phyloP scores from a whole-genome alignment of 257 asterid species.

The Scutellaria barbata region DNA sequence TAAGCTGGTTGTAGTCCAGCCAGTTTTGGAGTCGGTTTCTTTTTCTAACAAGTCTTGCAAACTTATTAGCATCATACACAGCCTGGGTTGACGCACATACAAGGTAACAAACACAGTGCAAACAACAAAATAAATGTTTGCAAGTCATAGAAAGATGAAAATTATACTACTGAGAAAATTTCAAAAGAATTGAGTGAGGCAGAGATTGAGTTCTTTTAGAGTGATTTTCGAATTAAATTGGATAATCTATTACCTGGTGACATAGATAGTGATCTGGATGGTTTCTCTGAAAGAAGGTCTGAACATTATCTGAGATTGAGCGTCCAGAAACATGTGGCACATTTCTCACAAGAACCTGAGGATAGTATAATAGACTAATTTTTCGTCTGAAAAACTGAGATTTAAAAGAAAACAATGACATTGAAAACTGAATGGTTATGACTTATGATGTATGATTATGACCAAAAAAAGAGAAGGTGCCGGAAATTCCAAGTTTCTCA shows the following conservation, averaged over 20 bases:
- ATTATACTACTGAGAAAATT: background rate
- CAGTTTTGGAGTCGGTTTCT: slow-evolving; percentile 86
- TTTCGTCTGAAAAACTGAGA: background rate
- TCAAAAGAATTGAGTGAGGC: background rate
- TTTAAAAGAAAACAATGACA: background rate
- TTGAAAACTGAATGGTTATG: slow-evolving; percentile 5
- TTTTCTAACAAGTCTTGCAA: slow-evolving; percentile 67
- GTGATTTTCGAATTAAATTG: background rate
- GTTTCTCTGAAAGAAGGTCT: slow-evolving; percentile 73
- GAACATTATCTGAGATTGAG: slow-evolving; percentile 72
- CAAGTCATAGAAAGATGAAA: slow-evolving; percentile 24
- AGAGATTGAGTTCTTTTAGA: background rate
- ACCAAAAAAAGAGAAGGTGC: background rate
- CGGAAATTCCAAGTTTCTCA: no score
- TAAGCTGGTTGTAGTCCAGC: slow-evolving; percentile 92
- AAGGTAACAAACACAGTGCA: no score
- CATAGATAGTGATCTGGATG: slow-evolving; percentile 90
- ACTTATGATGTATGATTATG: background rate
- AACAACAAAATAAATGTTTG: slow-evolving; percentile 2
- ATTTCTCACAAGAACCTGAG: slow-evolving; percentile 91
- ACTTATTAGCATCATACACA: slow-evolving; percentile 87
- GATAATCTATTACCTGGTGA: slow-evolving; percentile 75
- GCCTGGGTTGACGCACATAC: slow-evolving; percentile 52
- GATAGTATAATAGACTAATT: slow-evolving; percentile 17
- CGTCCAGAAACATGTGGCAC: slow-evolving; percentile 79